Base-by-base conservation (phyloP, 1,284 basidiomycete species). In the Amylostereum areolatum region DNA sequence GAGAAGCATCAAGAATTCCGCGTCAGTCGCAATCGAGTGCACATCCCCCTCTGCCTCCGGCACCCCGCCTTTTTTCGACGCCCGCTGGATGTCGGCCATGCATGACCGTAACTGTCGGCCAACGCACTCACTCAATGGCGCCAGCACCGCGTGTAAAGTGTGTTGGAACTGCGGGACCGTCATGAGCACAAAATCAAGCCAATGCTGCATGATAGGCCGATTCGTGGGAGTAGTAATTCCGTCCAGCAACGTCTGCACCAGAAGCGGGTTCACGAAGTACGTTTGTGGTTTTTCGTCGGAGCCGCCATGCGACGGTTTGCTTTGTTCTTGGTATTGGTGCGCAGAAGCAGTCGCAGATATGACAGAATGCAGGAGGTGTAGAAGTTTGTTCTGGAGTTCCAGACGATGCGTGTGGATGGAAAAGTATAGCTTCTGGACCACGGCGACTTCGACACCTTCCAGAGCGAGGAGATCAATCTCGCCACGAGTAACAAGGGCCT, bases 181-280 rank as follows among this genome's bases (percentile, higher is more conserved):
- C 85, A 92, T 92, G 47, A 97, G 77, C 50, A 97, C 77, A 63
- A 99, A 98, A 65, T 98, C 96, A 25, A 97, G 77, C 96, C 96
- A 99, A 62, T 97, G 91, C 61, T 96, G 92, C 10, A 97, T 68
- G 25, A 95, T 77, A 1, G 89, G 77, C 24, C 85, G 81, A 65
- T 95, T 96, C 25, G 76, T 69, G 4, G 75, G 70, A 4, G 73
- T 66, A 4, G 83, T 73, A 39, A 98, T 82, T 1, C 91, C 96
- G 59, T 93, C 89, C 12, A 89, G 74, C 24, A 98, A 71, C 1
- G 87, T 83, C 55, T 85, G 85, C 0, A 90, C 75, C 29, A 98
- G 71, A 9, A 94, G 73, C 0, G 86, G 75, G 56, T 86, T 85
- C 36, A 83, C 64, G 4, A 74, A 67, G 57, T 82, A 79, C 1